Percentiles rank a stretch among this genome's conserved stretches.
These are phyloP conservation scores for Echeveria elegans DNA, from an alignment of 164 flowering plant genomes.

Conservation along the genomic window DNA sequence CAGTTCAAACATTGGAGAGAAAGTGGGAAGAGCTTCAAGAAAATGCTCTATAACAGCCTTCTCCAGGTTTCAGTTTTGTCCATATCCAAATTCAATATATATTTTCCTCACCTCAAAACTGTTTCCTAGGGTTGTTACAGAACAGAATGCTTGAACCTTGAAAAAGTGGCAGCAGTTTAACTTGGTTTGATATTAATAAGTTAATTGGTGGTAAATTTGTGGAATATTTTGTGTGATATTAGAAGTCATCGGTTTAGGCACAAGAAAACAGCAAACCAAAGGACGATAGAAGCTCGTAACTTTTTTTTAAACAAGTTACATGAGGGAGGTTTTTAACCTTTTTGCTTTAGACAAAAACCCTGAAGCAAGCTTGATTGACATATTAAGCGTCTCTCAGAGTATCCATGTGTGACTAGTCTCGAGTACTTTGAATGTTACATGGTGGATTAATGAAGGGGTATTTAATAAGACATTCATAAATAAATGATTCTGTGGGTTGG, in stretches of 20 bases:
- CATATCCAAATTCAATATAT: too few relatives aligned
- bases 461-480: neutral
- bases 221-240: neutral
- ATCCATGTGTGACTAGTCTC: neutral
- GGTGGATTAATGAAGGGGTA: neutral
- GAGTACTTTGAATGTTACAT: neutral
- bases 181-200: neutral
- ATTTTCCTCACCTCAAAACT: too few relatives aligned
- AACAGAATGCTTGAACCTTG: neutral
- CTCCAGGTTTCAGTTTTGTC: constrained; percentile 60
- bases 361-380: neutral
- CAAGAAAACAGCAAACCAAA: neutral
- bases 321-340: neutral
- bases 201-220: neutral
- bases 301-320: neutral
- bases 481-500: neutral
- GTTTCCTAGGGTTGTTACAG: too few relatives aligned
- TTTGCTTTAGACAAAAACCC: neutral
- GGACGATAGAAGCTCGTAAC: neutral
- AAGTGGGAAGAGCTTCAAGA: constrained; percentile 67
- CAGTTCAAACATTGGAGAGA: constrained; percentile 52
- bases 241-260: neutral
- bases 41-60: constrained; percentile 61
- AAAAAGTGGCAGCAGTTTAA: neutral
- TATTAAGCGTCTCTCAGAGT: neutral